Base-by-base conservation (phyloP, 176 grass and related monocot genomes). In the bread wheat (Triticum aestivum) region DNA sequence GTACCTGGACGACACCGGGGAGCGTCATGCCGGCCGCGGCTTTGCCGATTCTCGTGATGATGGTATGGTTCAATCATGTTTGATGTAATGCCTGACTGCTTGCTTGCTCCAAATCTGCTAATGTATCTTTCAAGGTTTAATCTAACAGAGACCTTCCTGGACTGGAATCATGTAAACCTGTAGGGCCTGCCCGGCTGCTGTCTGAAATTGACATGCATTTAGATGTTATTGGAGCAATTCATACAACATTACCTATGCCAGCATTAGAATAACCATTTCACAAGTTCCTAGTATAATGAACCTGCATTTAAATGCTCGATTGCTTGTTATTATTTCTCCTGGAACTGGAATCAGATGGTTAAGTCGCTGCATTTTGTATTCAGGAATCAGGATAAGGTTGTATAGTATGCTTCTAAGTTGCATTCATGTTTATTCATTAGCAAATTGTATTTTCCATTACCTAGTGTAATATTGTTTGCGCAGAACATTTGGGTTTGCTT, bases 1-100 rank as follows among this genome's bases (percentile, higher is more conserved):
- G 88, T 98, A 91, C 61, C 69, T 95, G 79, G 96, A 98, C 34
- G 66, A 79, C 74, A 67, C 61, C 12, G 3, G 34, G 41, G 89
- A 73, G 80, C 68, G 45, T 37, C 64, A 61, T 32, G 86, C 67
- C 21, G 11, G 64, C 20, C 6, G 3, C 1, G 69, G 49, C 6
- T 54, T 29, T 6, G 81, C 12, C 7, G 75, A 52, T 37, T 33
- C 49, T 69, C 61, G 11, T 6, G 70, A 88, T 59, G 70, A 24
- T 72, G 90, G 90, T 92, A 86, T 61, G 87, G 59, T 63, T 21
- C 34, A 30, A 56, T 47, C 34, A 17, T 62, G 76, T 85, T 88
- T 14, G 69, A 44, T 70, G 37, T 88, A 74, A 65, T 81, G 70
- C 61, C 3, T 7, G 79, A 18, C 18, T 73, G 35, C 35, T 34